phyloP scores from a whole-genome alignment of 1,284 basidiomycete genomes.

The Ustilago trichophora region DNA sequence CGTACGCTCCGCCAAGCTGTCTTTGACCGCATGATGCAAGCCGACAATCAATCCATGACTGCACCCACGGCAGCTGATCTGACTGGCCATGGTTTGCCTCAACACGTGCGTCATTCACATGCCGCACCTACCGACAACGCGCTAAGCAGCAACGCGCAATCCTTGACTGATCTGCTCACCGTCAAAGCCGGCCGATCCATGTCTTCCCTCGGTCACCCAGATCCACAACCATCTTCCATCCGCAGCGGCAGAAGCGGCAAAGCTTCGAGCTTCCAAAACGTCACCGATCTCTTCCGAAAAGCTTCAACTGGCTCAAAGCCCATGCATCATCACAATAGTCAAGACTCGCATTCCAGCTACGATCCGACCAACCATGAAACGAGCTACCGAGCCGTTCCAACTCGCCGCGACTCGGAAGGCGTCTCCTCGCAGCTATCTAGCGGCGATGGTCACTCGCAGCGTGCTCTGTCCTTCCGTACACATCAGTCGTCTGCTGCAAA shows the following conservation, averaged over 20 bases:
- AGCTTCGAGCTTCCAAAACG: conserved; percentile 22
- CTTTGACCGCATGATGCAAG: conserved; percentile 48
- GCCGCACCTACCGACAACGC: neutral
- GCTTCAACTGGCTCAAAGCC: neutral
- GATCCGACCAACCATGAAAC: neutral
- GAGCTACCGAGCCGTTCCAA: neutral
- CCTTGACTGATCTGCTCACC: conserved; percentile 1
- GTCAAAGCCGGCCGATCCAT: neutral
- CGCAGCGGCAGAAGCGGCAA: conserved; percentile 17
- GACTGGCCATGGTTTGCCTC: conserved; percentile 1
- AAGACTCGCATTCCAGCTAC: conserved; percentile 14
- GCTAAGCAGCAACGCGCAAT: neutral
- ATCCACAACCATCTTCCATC: conserved; percentile 11
- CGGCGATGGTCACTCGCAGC: conserved; percentile 33
- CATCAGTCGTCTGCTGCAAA: conserved; percentile 21
- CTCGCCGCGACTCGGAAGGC: conserved; percentile 22
- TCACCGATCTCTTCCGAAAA: conserved; percentile 8
- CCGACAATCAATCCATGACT: conserved; percentile 25
- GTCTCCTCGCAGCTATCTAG: conserved; percentile 33
- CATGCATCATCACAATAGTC: conserved; percentile 12
- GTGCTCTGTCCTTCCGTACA: conserved; percentile 28
- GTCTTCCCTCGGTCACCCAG: conserved; percentile 14
- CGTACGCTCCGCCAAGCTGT: conserved; percentile 48
- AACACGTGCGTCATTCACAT: neutral
- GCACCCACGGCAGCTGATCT: conserved; percentile 15